These are phyloP conservation scores for Claviceps sp. DNA, from an alignment of 2,329 filamentous ascomycete genomes.

Conservation along the genomic window DNA sequence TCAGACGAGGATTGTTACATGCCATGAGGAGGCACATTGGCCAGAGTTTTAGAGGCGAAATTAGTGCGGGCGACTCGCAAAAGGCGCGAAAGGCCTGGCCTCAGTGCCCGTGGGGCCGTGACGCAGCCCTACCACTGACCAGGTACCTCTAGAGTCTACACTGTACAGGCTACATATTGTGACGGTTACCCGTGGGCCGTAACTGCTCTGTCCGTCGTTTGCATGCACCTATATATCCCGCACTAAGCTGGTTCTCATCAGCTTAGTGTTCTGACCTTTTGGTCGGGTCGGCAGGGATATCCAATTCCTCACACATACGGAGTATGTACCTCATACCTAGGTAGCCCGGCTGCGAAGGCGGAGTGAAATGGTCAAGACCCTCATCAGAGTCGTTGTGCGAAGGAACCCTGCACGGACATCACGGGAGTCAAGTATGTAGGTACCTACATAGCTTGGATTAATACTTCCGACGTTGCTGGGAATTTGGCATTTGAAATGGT, in stretches of 20 bases:
- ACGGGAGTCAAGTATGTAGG: not conserved
- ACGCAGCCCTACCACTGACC: constrained; percentile 33
- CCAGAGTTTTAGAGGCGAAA: constrained; percentile 25
- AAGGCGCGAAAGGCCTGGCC: too few species aligned
- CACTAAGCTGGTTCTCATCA: too few species aligned
- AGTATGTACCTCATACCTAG: too few species aligned
- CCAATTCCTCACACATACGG: too few species aligned
- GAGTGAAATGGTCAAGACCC: constrained; percentile 41
- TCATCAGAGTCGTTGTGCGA: constrained; percentile 53
- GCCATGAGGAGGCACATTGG: constrained; percentile 28
- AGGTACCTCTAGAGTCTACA: constrained; percentile 26
- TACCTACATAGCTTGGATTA: not conserved
- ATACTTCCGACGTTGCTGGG: not conserved
- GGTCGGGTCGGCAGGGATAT: too few species aligned
- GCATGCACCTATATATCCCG: too few species aligned
- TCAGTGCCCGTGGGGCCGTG: constrained; percentile 23
- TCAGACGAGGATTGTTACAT: constrained; percentile 40
- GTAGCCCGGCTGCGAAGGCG: constrained; percentile 37
- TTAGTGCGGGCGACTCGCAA: constrained; percentile 34
- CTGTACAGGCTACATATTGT: too few species aligned
- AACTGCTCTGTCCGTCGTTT: too few species aligned
- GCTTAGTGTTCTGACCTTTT: too few species aligned
- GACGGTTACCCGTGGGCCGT: too few species aligned
- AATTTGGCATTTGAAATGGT: too few species aligned
- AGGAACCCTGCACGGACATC: constrained; percentile 40